phyloP scores from a whole-genome alignment of 805 yeast species.

The Lachancea sp. region DNA sequence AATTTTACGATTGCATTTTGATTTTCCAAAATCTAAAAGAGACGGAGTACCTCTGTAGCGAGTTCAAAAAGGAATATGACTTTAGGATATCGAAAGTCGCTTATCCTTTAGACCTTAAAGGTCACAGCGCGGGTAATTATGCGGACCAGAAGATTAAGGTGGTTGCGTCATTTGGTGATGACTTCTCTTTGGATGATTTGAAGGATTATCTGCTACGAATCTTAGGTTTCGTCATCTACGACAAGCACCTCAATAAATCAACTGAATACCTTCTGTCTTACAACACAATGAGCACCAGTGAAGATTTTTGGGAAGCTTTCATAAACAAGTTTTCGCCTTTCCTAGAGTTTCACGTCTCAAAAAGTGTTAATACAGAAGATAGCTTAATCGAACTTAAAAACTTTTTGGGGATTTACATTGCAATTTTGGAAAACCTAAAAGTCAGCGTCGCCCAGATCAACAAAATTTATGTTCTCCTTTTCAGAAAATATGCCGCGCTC shows the following conservation, averaged over 20 bases:
- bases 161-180: constrained; percentile 28
- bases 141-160: constrained; percentile 23
- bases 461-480: constrained; percentile 50
- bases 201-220: constrained; percentile 54
- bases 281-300: constrained; percentile 46
- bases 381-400: constrained; percentile 52
- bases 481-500: constrained; percentile 54
- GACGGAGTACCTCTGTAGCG: constrained; percentile 50
- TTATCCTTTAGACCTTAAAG: constrained; percentile 52
- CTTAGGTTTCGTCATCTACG: constrained; percentile 72
- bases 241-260: constrained; percentile 56
- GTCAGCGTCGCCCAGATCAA: constrained; percentile 56
- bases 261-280: constrained; percentile 61
- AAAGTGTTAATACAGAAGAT: constrained; percentile 37
- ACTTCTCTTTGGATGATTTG: constrained; percentile 27
- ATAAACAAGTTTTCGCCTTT: constrained; percentile 54
- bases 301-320: constrained; percentile 72
- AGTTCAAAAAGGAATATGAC: constrained; percentile 64
- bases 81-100: constrained; percentile 65
- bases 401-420: constrained; percentile 61
- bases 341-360: constrained; percentile 42
- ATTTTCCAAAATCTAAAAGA: constrained; percentile 73
- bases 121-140: constrained; percentile 13
- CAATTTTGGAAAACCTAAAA: constrained; percentile 68
- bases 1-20: constrained; percentile 73